A percentile compares a stretch with the other conserved stretches of the same genome.
These are phyloP conservation scores for Mucuna pruriens DNA, from an alignment of 306 rosid genomes.

Conservation along the genomic window DNA sequence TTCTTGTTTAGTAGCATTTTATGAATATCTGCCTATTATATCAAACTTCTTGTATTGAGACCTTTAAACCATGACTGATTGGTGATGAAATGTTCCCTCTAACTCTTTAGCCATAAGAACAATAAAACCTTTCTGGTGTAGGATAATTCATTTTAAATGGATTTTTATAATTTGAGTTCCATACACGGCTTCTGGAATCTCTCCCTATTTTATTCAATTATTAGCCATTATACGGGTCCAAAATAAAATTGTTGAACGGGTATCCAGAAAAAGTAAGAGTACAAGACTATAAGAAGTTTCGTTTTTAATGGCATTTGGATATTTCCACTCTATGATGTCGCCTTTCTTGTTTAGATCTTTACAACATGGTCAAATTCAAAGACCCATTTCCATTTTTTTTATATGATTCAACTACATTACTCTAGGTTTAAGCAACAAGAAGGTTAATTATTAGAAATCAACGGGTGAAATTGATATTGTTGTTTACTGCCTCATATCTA, in stretches of 20 bases:
- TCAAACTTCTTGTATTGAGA: background rate
- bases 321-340: background rate
- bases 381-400: background rate
- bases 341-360: background rate
- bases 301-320: background rate
- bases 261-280: background rate
- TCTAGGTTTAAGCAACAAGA: background rate
- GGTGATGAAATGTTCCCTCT: background rate
- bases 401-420: background rate
- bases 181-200: constrained; percentile 9
- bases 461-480: too few relatives aligned
- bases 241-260: background rate
- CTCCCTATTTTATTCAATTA: background rate
- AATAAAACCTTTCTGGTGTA: background rate
- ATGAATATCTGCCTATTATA: background rate
- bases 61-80: background rate
- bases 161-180: background rate
- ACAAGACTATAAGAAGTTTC: background rate
- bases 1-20: background rate
- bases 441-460: background rate
- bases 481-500: too few relatives aligned
- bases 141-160: background rate
- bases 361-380: background rate
- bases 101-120: background rate
- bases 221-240: background rate